These are phyloP conservation scores for Mycena haematopus DNA, from an alignment of 768 basidiomycete species.

Conservation along the genomic window DNA sequence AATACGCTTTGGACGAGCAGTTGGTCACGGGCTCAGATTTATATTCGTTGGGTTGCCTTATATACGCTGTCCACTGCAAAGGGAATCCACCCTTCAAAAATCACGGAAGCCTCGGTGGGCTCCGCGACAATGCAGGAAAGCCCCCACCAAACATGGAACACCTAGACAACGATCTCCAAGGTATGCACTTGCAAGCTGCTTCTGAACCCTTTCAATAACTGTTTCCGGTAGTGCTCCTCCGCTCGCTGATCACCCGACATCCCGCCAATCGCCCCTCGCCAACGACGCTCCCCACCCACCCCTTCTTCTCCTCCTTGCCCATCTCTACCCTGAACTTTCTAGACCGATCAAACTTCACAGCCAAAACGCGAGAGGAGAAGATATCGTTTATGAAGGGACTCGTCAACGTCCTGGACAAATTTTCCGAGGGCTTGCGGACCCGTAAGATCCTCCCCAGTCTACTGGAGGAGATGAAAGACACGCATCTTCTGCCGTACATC, in stretches of 20 bases:
- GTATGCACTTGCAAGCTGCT: constrained; percentile 41
- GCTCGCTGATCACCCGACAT: constrained; percentile 81
- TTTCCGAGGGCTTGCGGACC: constrained; percentile 84
- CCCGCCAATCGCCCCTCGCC: constrained; percentile 78
- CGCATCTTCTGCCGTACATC: constrained; percentile 90
- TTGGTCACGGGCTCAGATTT: constrained; percentile 90
- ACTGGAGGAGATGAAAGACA: constrained; percentile 98
- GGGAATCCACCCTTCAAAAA: constrained; percentile 88
- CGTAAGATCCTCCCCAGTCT: constrained; percentile 92
- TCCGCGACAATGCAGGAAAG: constrained; percentile 75
- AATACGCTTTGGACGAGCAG: constrained; percentile 91
- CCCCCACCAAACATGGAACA: constrained; percentile 65
- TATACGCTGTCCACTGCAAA: constrained; percentile 91
- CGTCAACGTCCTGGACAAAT: constrained; percentile 77
- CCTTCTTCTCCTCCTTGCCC: constrained; percentile 95
- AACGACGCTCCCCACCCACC: constrained; percentile 76
- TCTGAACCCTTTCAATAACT: constrained; percentile 8
- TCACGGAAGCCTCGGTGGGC: constrained; percentile 72
- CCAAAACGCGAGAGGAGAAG: constrained; percentile 94
- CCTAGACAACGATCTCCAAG: constrained; percentile 76
- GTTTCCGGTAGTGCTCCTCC: constrained; percentile 68
- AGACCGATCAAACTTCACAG: constrained; percentile 93
- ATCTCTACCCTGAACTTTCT: constrained; percentile 96
- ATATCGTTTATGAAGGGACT: constrained; percentile 95
- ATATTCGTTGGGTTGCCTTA: constrained; percentile 89